Conservation (phyloP, 2,329 filamentous ascomycete species). For the Alternaria tenuissima region DNA sequence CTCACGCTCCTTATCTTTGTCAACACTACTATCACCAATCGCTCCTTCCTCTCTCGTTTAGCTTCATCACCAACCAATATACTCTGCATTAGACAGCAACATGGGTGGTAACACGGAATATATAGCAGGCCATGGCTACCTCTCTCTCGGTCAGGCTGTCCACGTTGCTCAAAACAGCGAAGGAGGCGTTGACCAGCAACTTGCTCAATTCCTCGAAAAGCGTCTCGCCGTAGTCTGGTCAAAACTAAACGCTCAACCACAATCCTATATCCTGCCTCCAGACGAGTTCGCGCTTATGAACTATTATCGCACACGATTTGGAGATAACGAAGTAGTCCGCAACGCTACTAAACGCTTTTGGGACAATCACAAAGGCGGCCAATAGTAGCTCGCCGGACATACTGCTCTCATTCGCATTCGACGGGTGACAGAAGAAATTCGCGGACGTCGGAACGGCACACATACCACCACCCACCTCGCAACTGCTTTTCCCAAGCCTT, state of each 20-base stretch:
- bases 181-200: conserved; percentile 69
- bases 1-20: conserved; percentile 22
- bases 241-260: conserved; percentile 70
- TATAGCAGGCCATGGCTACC: conserved; percentile 52
- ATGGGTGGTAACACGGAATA: conserved; percentile 55
- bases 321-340: conserved; percentile 60
- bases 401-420: conserved; percentile 4
- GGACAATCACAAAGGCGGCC: conserved; percentile 55
- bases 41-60: conserved; percentile 39
- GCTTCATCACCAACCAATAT: conserved; percentile 34
- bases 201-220: conserved; percentile 71
- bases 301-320: conserved; percentile 76
- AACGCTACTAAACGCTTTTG: conserved; percentile 66
- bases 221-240: conserved; percentile 69
- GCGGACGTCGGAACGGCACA: not conserved
- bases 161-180: conserved; percentile 78
- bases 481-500: not conserved
- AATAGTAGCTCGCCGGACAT: conserved; percentile 16
- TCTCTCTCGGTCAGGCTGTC: conserved; percentile 71
- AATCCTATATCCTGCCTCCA: conserved; percentile 74
- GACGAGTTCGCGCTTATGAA: conserved; percentile 90
- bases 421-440: not conserved
- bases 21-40: conserved; percentile 16
- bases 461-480: not conserved
- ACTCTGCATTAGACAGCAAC: conserved; percentile 29